These are phyloP conservation scores for Ceratobasidium sp. DNA, from an alignment of 1,284 basidiomycete species.

Conservation along the genomic window DNA sequence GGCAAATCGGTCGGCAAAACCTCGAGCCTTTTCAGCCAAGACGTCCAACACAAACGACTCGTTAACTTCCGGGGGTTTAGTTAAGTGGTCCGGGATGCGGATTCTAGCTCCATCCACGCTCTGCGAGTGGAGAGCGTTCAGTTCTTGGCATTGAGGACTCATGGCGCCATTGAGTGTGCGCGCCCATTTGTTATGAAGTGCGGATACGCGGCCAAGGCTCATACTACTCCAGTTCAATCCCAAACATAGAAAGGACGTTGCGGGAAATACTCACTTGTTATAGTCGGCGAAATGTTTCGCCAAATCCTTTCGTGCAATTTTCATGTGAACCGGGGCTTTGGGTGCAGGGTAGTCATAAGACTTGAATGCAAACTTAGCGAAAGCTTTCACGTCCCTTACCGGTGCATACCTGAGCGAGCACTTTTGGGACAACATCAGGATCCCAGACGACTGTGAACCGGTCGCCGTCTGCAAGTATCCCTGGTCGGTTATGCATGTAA, in stretches of 20 bases:
- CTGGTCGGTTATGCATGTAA: slow-evolving; percentile 16
- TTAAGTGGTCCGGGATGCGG: slow-evolving; percentile 68
- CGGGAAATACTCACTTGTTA: slow-evolving; percentile 63
- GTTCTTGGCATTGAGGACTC: slow-evolving; percentile 73
- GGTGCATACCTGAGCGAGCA: slow-evolving; percentile 64
- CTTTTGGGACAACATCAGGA: slow-evolving; percentile 68
- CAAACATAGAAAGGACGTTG: slow-evolving; percentile 5
- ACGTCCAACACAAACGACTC: slow-evolving; percentile 68
- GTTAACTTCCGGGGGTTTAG: slow-evolving; percentile 60
- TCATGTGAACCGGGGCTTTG: slow-evolving; percentile 63
- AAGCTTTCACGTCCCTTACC: background rate
- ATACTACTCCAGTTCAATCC: slow-evolving; percentile 56
- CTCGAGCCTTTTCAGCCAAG: slow-evolving; percentile 63
- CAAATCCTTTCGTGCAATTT: slow-evolving; percentile 67
- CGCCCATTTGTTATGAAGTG: slow-evolving; percentile 72
- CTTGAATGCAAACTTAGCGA: slow-evolving; percentile 54
- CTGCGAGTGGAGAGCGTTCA: slow-evolving; percentile 76
- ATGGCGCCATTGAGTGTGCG: slow-evolving; percentile 70
- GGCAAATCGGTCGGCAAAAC: slow-evolving; percentile 63
- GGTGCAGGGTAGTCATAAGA: slow-evolving; percentile 75
- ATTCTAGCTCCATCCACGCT: slow-evolving; percentile 74
- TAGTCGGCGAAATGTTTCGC: slow-evolving; percentile 74
- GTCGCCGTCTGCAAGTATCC: slow-evolving; percentile 62
- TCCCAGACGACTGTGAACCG: slow-evolving; percentile 78
- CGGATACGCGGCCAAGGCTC: slow-evolving; percentile 67